Conservation (phyloP, 495 filamentous ascomycete species). For the Rusavskia elegans region DNA sequence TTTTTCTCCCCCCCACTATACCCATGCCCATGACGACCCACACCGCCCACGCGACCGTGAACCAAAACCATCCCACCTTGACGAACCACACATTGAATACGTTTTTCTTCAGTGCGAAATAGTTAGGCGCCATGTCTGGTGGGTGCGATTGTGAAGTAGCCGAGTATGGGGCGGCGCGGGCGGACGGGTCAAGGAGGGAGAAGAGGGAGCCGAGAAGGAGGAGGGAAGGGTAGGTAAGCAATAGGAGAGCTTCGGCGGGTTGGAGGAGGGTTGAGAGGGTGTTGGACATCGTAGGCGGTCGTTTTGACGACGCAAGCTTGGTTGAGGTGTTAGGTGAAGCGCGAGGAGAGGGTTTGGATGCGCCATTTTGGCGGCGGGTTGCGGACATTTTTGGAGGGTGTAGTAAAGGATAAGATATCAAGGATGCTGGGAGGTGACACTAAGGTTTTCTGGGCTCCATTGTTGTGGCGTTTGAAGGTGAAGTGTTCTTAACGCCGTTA, state of each 20-base stretch:
- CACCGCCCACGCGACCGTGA: slow-evolving; percentile 48
- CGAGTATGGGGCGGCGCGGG: slow-evolving; percentile 42
- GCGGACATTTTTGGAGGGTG: neutral
- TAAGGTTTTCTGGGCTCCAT: neutral
- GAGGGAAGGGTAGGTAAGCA: slow-evolving; percentile 57
- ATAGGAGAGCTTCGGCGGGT: slow-evolving; percentile 41
- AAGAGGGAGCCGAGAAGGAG: slow-evolving; percentile 69
- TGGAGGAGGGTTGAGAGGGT: slow-evolving; percentile 34
- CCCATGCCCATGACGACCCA: slow-evolving; percentile 37
- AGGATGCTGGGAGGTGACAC: neutral
- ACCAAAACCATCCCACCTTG: slow-evolving; percentile 90
- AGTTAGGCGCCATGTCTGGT: slow-evolving; percentile 48
- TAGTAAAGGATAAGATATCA: neutral
- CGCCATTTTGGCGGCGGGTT: neutral
- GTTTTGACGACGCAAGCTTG: neutral
- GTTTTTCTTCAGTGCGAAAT: slow-evolving; percentile 87
- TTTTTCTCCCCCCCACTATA: neutral
- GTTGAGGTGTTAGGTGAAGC: neutral
- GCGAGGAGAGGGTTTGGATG: neutral
- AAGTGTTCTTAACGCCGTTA: neutral
- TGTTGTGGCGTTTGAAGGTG: neutral
- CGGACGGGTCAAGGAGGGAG: slow-evolving; percentile 56
- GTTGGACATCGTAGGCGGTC: slow-evolving; percentile 14
- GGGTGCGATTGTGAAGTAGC: slow-evolving; percentile 38
- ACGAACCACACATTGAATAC: slow-evolving; percentile 84